These are phyloP conservation scores for Sclerotinia spermophila DNA, from an alignment of 2,329 filamentous ascomycete species.

Conservation along the genomic window DNA sequence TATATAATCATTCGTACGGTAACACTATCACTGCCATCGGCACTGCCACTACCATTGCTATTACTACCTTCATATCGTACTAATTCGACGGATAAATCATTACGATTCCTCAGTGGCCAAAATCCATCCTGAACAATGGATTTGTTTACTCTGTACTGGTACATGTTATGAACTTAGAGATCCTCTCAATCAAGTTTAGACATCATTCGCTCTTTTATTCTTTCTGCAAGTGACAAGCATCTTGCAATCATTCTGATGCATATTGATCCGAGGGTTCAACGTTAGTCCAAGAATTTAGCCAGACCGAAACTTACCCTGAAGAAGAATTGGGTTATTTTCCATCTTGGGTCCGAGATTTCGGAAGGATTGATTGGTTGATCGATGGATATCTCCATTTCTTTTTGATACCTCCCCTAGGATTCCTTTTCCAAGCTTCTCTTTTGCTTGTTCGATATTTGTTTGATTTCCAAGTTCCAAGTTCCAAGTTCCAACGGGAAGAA, in stretches of 20 bases:
- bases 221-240: conserved; percentile 1
- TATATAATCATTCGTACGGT: neutral
- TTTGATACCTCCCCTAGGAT: neutral
- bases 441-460: neutral
- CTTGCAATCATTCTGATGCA: conserved; percentile 5
- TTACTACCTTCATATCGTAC: neutral
- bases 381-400: neutral
- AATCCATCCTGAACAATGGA: neutral
- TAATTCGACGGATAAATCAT: neutral
- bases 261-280: neutral
- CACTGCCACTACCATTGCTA: neutral
- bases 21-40: too few species aligned
- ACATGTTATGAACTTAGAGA: neutral
- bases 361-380: neutral
- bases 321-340: neutral
- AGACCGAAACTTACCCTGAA: too few species aligned
- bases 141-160: neutral
- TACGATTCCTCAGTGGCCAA: neutral
- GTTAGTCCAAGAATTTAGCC: neutral
- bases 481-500: neutral
- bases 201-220: neutral
- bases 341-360: neutral
- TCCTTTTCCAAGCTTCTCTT: conserved; percentile 7
- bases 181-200: neutral
- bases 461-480: neutral